phyloP scores from a whole-genome alignment of 345 rosid genomes.

The Eucalyptus tenuipes region DNA sequence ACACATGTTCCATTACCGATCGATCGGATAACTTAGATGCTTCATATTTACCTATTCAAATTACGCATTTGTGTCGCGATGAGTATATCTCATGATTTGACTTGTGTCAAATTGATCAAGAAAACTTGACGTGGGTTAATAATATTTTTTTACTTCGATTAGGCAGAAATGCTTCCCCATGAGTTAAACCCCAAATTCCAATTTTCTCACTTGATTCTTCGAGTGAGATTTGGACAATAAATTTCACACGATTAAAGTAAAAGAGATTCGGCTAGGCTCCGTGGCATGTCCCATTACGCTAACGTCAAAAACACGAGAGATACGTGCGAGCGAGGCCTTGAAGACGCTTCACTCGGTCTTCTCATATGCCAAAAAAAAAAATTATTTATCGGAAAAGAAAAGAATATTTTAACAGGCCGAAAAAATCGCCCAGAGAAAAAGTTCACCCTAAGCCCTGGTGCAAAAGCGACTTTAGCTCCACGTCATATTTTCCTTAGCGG shows the following conservation, averaged over 20 bases:
- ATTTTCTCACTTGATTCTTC: background rate
- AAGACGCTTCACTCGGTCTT: background rate
- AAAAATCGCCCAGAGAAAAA: too few relatives aligned
- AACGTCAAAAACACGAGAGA: background rate
- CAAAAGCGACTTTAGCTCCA: background rate
- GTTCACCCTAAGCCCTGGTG: background rate
- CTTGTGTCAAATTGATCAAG: fast-evolving
- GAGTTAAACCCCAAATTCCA: background rate
- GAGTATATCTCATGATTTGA: background rate
- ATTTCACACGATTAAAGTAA: background rate
- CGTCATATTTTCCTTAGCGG: background rate
- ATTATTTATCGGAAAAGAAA: background rate
- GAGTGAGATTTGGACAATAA: background rate
- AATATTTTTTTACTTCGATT: background rate
- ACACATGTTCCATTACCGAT: background rate
- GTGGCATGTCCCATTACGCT: background rate
- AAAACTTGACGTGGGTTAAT: fast-evolving
- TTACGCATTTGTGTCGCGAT: fast-evolving
- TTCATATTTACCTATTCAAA: background rate
- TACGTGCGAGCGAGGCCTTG: background rate
- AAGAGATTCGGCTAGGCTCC: background rate
- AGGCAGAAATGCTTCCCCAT: fast-evolving
- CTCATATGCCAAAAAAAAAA: background rate
- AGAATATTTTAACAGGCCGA: background rate
- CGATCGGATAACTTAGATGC: fast-evolving